Base-by-base conservation (phyloP, 1,139 yeast genomes). In the Citeromyces siamensis region DNA sequence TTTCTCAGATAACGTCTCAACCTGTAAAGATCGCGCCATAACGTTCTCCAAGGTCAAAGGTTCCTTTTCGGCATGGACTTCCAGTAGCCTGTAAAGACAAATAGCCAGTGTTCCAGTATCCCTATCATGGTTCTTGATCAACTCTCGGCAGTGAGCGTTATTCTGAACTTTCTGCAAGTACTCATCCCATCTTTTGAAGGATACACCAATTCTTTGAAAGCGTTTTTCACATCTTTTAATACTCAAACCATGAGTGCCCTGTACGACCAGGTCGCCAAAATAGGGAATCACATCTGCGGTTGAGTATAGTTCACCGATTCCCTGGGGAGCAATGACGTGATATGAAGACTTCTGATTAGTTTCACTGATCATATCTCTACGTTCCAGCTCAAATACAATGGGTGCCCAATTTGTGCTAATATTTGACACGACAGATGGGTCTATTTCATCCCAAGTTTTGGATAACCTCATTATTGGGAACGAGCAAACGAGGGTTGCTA, bases 381-480 rank as follows among this genome's bases (percentile, higher is more conserved):
- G 67, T 46, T 85, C 94, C 34, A 88, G 64, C 52, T 88, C 97
- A 57, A 83, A 85, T 19, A 86, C 77, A 19, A 90, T 94, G 1
- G 94, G 95, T 0, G 94, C 85, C 97, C 97, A 90, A 48, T 83
- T 94, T 41, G 77, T 76, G 37, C 78, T 72, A 33, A 86, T 72
- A 5, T 74, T 61, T 42, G 73, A 75, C 38, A 84, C 59, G 36
- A 73, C 66, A 28, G 71, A 72, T 12, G 68, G 64, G 9, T 83
- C 71, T 3, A 88, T 84, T 40, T 66, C 62, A 7, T 80, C 63
- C 98, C 98, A 90, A 3, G 86, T 69, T 43, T 71, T 70, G 19
- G 71, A 62, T 37, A 90, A 61, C 44, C 98, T 68, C 41, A 88
- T 60, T 3, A 88, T 68, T 0, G 96, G 94, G 39, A 81, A 76